Evolutionary conservation across 2,329 filamentous ascomycete genomes (phyloP), one percentile per base, ranked within the genome.

Genomic region (Aspergillus novofumigatus): DNA sequence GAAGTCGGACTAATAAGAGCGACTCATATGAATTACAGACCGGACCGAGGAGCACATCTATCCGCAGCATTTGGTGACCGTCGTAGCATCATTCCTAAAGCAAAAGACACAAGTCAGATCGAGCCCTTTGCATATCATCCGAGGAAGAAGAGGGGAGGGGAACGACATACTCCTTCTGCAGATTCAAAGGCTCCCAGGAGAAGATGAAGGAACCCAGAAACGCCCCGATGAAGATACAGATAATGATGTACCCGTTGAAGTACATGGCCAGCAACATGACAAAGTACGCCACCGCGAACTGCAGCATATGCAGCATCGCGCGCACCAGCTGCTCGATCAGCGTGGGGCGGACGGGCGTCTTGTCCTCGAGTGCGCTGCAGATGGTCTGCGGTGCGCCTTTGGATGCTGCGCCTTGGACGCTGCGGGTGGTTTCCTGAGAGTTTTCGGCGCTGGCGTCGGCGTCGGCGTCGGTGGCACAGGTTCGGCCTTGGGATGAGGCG

Each of bases 161-260:
- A 32, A 26, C 28, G 45, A 58, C 62, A 51, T 59, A 71, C 68
- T 63, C 64, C 26, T 59, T 56, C 17, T 57, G 59, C 25, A 57
- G 35, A 14, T 52, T 52, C 20, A 64, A 47, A 3, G 65, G 58
- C 55, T 89, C 87, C 88, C 89, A 92, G 29, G 86, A 83, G 69
- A 91, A 93, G 58, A 90, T 68, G 61, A 92, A 90, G 11, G 83
- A 80, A 17, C 90, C 91, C 4, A 92, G 56, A 62, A 85, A 91
- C 0, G 88, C 85, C 1, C 91, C 91, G 55, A 93, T 82, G 60
- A 93, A 84, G 70, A 94, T 91, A 64, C 86, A 90, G 58, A 93
- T 87, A 71, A 94, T 90, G 61, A 94, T 81, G 73, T 91, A 94
- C 9, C 86, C 82, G 57, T 86, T 86, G 72, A 81, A 86, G 61